Base-by-base conservation (phyloP, 495 filamentous ascomycete genomes). In the Daldinia concentrica region DNA sequence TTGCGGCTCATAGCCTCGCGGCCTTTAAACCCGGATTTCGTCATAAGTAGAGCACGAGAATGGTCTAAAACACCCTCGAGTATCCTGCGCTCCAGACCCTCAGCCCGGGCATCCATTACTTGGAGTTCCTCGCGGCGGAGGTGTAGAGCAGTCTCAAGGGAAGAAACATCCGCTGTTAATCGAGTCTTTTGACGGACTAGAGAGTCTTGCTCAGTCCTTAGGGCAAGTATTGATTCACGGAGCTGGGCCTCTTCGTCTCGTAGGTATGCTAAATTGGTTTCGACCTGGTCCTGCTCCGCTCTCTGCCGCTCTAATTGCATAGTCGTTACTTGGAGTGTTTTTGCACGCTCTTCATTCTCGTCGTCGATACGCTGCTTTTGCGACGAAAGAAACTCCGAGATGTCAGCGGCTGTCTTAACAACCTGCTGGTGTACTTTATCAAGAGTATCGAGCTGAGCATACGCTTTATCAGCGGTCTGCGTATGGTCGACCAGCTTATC, bases 41-140 rank as follows among this genome's bases (percentile, higher is more conserved):
- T 87, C 64, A 96, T 88, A 45, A 98, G 86, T 17, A 98, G 83
- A 6, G 91, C 89, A 19, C 93, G 90, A 34, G 95, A 97, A 74
- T 98, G 94, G 74, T 99, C 94, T 68, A 99, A 93, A 41, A 98
- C 93, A 30, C 94, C 93, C 64, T 98, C 95, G 30, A 99, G 82
- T 65, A 99, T 97, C 9, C 95, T 88, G 50, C 94, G 90, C 81
- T 99, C 95, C 1, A 99, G 84, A 26, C 87, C 86, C 70, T 97
- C 93, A 9, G 94, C 94, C 55, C 93, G 89, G 8, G 87, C 86
- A 76, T 97, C 93, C 90, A 99, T 96, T 26, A 89, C 84, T 43
- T 93, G 87, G 62, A 98, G 89, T 77, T 99, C 95, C 76, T 98
- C 95, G 26, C 92, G 90, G 14, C 95, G 90, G 62, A 98, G 87